Evolutionary conservation across 2,329 filamentous ascomycete species (phyloP).

Genomic region (Aspergillus sp.): DNA sequence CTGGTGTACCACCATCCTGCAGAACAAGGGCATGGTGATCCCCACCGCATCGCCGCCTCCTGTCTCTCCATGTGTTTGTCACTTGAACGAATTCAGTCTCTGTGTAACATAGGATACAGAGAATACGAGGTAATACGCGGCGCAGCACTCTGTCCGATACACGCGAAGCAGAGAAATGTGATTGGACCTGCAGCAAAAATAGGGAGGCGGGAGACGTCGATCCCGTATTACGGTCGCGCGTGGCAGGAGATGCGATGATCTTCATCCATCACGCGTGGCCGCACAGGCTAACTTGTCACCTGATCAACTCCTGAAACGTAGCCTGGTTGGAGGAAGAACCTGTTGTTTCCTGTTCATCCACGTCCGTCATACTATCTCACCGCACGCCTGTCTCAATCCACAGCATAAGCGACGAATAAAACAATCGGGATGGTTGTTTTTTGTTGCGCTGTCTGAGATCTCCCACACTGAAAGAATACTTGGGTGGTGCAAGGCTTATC

Average conservation of each 20-base stretch:
- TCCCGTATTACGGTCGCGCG: slow-evolving; percentile 19
- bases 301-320: slow-evolving; percentile 19
- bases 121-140: slow-evolving; percentile 11
- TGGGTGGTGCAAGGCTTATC: slow-evolving; percentile 14
- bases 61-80: slow-evolving; percentile 21
- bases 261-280: slow-evolving; percentile 15
- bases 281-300: slow-evolving; percentile 12
- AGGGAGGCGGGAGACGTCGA: slow-evolving; percentile 18
- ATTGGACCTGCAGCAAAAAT: slow-evolving; percentile 13
- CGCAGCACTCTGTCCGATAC: not conserved
- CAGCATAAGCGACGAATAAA: slow-evolving; percentile 1
- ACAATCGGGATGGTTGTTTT: not conserved
- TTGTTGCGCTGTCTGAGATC: not conserved
- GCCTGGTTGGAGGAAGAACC: slow-evolving; percentile 9
- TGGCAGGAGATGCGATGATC: slow-evolving; percentile 19
- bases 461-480: not conserved
- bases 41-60: slow-evolving; percentile 12
- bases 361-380: slow-evolving; percentile 1
- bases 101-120: slow-evolving; percentile 16
- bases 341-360: slow-evolving; percentile 4
- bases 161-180: slow-evolving; percentile 12
- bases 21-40: slow-evolving; percentile 12
- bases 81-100: slow-evolving; percentile 1
- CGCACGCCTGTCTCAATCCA: not conserved
- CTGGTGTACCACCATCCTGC: not conserved